phyloP scores from a whole-genome alignment of 2,329 filamentous ascomycete genomes.

The Apiospora pterosperma region DNA sequence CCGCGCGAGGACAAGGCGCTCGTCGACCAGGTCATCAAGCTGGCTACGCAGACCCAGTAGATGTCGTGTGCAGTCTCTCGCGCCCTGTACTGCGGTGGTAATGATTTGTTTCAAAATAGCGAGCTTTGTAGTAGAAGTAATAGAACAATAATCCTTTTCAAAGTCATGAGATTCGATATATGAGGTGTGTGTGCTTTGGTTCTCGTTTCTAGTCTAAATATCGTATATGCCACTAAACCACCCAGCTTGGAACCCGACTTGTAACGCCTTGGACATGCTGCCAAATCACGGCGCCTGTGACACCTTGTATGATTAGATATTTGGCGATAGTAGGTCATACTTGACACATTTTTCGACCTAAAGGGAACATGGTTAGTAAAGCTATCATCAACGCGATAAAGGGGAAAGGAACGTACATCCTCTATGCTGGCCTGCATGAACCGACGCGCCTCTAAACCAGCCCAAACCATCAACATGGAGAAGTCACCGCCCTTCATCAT shows the following conservation, averaged over 20 bases:
- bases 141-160: background rate
- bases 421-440: constrained; percentile 90
- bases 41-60: constrained; percentile 14
- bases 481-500: constrained; percentile 72
- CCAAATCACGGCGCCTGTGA: background rate
- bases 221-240: background rate
- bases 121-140: background rate
- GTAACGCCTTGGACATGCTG: background rate
- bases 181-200: background rate
- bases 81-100: background rate
- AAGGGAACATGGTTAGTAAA: background rate
- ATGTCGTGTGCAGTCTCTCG: background rate
- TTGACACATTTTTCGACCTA: constrained; percentile 86
- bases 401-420: constrained; percentile 57
- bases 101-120: background rate
- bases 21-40: constrained; percentile 43
- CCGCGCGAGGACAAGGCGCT: constrained; percentile 44
- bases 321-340: constrained; percentile 83
- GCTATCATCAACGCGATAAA: constrained; percentile 4
- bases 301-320: constrained; percentile 56
- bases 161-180: background rate
- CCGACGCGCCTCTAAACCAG: constrained; percentile 81
- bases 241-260: background rate
- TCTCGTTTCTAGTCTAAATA: background rate
- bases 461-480: constrained; percentile 87